Evolutionary conservation across 768 basidiomycete genomes (phyloP), one percentile per base, ranked within the genome.

Genomic region (Pholiota molesta): DNA sequence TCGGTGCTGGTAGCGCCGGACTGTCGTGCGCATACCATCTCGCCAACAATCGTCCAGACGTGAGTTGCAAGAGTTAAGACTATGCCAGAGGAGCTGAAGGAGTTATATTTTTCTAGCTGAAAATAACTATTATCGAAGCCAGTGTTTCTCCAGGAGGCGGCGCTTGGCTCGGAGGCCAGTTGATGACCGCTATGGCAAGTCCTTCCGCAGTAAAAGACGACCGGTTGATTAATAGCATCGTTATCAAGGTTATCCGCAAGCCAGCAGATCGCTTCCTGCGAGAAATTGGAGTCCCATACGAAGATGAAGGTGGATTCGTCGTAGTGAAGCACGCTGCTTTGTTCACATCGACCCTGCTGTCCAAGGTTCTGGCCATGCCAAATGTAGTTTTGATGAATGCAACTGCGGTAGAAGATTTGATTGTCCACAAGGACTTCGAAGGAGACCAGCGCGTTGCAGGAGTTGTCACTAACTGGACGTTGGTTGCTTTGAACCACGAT

Each of bases 311-410:
- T 58, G 63, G 81, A 29, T 92, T 87, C 69, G 89, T 91, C 63
- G 86, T 94, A 63, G 90, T 94, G 66, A 90, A 91, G 71, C 91
- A 92, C 66, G 90, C 91, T 0, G 91, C 90, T 0, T 78, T 92
- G 62, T 92, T 92, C 80, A 94, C 91, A 2, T 86, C 89, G 14
- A 92, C 90, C 1, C 73, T 92, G 51, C 78, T 94, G 39, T 87
- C 88, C 60, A 83, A 84, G 52, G 88, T 91, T 58, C 83, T 91
- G 62, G 81, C 86, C 13, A 75, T 87, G 66, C 86, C 87, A 16
- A 91, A 91, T 66, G 87, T 91, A 54, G 84, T 88, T 33, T 73
- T 91, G 74, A 84, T 91, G 80, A 91, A 91, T 74, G 89, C 89
- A 26, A 92, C 90, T 3, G 86, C 89, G 7, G 89, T 89, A n/a